These are phyloP conservation scores for Pseudoscleropodium purum DNA, from an alignment of 225 moss, liverwort and hornwort species.

Conservation along the genomic window DNA sequence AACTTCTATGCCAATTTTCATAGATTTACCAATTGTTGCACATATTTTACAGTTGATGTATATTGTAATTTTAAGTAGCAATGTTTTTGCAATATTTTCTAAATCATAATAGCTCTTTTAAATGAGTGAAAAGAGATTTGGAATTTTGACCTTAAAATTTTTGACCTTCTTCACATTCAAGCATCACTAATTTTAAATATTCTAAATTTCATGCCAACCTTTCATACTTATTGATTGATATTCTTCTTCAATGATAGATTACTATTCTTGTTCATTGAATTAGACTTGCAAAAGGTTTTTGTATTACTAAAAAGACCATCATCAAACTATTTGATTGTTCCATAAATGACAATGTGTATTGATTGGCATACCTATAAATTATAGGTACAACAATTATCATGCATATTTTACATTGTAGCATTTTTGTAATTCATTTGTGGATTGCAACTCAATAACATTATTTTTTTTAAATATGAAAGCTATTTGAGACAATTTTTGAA, in stretches of 20 bases:
- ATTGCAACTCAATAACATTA: too few species aligned
- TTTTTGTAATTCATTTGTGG: not conserved
- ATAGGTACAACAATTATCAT: not conserved
- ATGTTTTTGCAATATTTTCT: rapidly evolving
- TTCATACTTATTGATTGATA: not conserved
- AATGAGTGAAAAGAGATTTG: not conserved
- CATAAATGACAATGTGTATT: rapidly evolving
- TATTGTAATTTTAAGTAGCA: not conserved
- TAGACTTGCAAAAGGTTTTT: not conserved
- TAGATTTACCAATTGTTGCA: not conserved
- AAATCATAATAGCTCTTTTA: not conserved
- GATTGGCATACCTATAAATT: not conserved
- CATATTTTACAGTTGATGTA: not conserved
- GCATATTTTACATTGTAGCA: not conserved
- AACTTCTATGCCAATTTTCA: not conserved
- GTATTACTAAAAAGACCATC: not conserved
- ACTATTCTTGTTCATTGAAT: not conserved
- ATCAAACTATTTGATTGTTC: not conserved
- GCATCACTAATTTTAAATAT: not conserved
- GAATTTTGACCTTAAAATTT: not conserved
- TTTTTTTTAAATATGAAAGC: too few species aligned
- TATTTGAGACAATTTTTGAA: too few species aligned
- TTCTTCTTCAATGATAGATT: not conserved
- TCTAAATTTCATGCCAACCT: not conserved
- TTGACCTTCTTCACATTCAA: not conserved